These are phyloP conservation scores for Colletotrichum eremochloae DNA, from an alignment of 2,329 filamentous ascomycete genomes.

Conservation along the genomic window DNA sequence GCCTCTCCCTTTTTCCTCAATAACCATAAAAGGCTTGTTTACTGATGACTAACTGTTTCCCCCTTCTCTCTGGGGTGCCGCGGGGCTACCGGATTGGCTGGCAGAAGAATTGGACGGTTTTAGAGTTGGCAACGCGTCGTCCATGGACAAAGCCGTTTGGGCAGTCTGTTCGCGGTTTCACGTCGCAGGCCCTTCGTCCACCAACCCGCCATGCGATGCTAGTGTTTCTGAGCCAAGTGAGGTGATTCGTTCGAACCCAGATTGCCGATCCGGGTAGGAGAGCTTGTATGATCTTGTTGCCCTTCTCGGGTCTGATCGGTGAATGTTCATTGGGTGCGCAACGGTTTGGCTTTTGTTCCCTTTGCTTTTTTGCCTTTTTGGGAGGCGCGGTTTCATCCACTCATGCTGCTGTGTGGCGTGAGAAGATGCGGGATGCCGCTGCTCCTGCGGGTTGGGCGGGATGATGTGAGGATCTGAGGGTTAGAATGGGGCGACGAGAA, in stretches of 20 bases:
- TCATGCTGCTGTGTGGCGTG: constrained; percentile 9
- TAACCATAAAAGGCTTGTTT: background rate
- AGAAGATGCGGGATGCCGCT: constrained; percentile 4
- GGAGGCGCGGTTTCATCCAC: constrained; percentile 27
- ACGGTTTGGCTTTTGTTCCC: constrained; percentile 1
- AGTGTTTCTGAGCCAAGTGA: constrained; percentile 27
- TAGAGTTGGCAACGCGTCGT: constrained; percentile 5
- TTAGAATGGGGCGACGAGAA: background rate
- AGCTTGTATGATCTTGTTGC: background rate
- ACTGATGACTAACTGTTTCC: background rate
- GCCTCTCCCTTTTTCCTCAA: background rate
- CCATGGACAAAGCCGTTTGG: background rate
- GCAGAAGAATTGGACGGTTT: background rate
- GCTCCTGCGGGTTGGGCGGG: background rate
- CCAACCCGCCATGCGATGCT: background rate
- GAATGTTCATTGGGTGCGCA: no score
- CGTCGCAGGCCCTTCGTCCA: background rate
- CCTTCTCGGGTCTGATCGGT: background rate
- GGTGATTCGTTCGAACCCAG: constrained; percentile 30
- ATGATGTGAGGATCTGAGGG: constrained; percentile 2
- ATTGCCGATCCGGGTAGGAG: background rate
- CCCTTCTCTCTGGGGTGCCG: background rate
- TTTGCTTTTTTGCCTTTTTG: constrained; percentile 19
- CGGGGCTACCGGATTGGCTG: background rate
- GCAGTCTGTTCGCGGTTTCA: constrained; percentile 23